Conservation (phyloP, 495 filamentous ascomycete species). For the Penicillium argentinense region DNA sequence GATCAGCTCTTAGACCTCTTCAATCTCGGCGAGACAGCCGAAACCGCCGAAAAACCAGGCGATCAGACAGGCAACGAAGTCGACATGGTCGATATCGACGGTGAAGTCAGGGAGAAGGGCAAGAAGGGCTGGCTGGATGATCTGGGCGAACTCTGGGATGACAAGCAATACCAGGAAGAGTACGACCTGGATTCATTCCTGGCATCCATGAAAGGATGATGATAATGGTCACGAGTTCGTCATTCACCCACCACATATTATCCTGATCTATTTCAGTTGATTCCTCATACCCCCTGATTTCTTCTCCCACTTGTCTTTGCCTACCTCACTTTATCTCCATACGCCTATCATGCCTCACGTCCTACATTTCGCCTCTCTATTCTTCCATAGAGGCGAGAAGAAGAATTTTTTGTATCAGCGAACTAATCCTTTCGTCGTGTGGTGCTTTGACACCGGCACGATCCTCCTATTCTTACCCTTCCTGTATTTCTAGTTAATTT, state of each 20-base stretch:
- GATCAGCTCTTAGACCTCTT: conserved; percentile 97
- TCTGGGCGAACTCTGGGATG: conserved; percentile 94
- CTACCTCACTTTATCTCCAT: background rate
- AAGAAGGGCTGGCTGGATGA: conserved; percentile 96
- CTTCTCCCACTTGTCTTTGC: background rate
- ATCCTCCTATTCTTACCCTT: conserved; percentile 9
- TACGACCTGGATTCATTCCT: conserved; percentile 93
- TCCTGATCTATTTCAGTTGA: background rate
- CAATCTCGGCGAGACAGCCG: conserved; percentile 80
- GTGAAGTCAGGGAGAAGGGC: conserved; percentile 89
- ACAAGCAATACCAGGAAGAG: conserved; percentile 93
- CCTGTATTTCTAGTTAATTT: conserved; percentile 32
- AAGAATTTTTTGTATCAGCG: conserved; percentile 8
- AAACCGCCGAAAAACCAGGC: conserved; percentile 62
- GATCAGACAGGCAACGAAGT: conserved; percentile 64
- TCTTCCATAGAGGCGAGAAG: background rate
- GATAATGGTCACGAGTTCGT: background rate
- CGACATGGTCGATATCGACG: conserved; percentile 91
- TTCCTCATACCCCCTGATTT: background rate
- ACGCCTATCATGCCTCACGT: conserved; percentile 18
- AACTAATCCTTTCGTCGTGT: conserved; percentile 13
- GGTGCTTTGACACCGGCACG: too few relatives aligned
- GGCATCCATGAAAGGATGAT: conserved; percentile 73
- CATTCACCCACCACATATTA: background rate
- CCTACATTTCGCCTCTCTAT: conserved; percentile 5